phyloP scores from a whole-genome alignment of 2,329 filamentous ascomycete species.

The Lachnellula hyalina region DNA sequence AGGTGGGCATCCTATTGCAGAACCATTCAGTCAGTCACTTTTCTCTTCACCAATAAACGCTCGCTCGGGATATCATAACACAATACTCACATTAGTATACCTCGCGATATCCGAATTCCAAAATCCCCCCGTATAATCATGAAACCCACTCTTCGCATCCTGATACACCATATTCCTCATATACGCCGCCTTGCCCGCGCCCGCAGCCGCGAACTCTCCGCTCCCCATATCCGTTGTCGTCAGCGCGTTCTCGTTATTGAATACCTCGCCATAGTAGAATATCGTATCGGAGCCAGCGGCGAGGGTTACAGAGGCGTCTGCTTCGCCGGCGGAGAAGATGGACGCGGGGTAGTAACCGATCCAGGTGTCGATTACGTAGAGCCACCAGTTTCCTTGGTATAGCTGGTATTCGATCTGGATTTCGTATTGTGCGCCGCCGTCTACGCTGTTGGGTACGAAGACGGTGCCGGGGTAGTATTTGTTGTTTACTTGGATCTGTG shows the following conservation, averaged over 20 bases:
- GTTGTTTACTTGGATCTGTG: constrained; percentile 6
- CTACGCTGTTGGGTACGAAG: constrained; percentile 4
- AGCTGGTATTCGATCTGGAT: constrained; percentile 11
- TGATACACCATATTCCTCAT: constrained; percentile 12
- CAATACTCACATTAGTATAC: constrained; percentile 4
- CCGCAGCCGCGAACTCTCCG: constrained; percentile 4
- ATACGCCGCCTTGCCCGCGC: constrained; percentile 2
- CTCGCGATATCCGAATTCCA: constrained; percentile 2
- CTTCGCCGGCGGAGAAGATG: constrained; percentile 1
- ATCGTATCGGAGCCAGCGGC: constrained; percentile 5
- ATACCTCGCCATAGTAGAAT: constrained; percentile 14
- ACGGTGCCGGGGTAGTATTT: constrained; percentile 11
- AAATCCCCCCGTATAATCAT: constrained; percentile 5
- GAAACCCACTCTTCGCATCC: background rate
- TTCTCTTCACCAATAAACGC: too few species aligned
- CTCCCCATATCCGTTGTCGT: constrained; percentile 17
- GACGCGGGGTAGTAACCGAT: constrained; percentile 16
- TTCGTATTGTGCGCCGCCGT: constrained; percentile 9
- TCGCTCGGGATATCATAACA: too few species aligned
- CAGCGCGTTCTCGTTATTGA: constrained; percentile 4
- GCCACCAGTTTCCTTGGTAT: constrained; percentile 12
- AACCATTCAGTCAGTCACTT: too few species aligned
- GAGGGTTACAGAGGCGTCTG: constrained; percentile 1
- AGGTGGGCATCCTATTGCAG: too few species aligned
- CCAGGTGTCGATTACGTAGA: constrained; percentile 9